Evolutionary conservation across 768 basidiomycete genomes (phyloP), one percentile per base, ranked within the genome.

Genomic region (Fomitopsis pulvina): DNA sequence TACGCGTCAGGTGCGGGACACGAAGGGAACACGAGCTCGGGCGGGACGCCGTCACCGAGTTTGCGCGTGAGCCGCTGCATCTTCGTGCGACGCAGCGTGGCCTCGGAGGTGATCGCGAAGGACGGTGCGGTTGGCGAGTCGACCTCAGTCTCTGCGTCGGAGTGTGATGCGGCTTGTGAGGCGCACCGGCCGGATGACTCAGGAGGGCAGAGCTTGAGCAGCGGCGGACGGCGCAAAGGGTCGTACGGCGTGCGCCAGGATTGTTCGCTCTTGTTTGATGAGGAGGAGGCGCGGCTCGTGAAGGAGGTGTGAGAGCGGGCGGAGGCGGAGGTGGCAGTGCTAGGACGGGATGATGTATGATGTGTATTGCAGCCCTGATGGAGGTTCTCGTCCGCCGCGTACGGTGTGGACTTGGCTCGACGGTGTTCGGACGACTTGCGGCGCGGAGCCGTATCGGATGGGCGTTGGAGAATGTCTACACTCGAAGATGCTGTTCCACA

Each of bases 21-120:
- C n/a, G 34, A 7, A 20, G 80, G 74, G 64, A 85, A 85, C 44
- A 87, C 78, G 26, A 84, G 72, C 30, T 77, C 71, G 1, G 74
- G 55, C 6, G 85, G 85, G 20, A 86, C 78, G 24, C 74, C 78
- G 18, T 83, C 72, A 0, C 85, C 85, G 2, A 87, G 72, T 56
- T 67, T 80, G 58, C 73, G 77, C 45, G 78, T 71, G 44, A 87
- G 67, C 27, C 78, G 71, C 43, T 83, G 81, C 72, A 87, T 78
- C 63, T 85, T 87, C 55, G 70, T 66, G 41, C 76, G 72, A 21
- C 80, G 73, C 14, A 71, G 42, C 39, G 63, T 60, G 18, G 63
- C 67, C 3, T 71, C 57, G 6, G 76, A 72, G 1, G 74, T 68
- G 32, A 78, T 69, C 21, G 57, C 57, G 60, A 77, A 73, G 1